Evolutionary conservation across 2,329 filamentous ascomycete species (phyloP).

Genomic region (Trichothecium sympodiale): DNA sequence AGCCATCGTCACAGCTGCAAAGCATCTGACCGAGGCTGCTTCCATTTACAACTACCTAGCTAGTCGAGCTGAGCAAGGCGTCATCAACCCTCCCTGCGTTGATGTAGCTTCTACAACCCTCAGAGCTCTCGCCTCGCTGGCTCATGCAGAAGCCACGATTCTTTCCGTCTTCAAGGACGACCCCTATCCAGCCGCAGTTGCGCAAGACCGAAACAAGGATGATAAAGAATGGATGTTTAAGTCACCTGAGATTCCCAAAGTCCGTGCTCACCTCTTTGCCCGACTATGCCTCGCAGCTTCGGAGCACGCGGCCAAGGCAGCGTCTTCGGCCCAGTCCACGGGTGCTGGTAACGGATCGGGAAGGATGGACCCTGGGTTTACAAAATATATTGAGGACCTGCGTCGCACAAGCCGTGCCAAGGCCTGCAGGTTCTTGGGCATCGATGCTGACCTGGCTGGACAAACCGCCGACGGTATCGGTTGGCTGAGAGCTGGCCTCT

Average conservation of each 20-base stretch:
- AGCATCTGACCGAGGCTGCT: slow-evolving; percentile 65
- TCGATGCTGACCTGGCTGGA: slow-evolving; percentile 75
- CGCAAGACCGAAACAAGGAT: slow-evolving; percentile 69
- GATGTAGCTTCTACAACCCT: slow-evolving; percentile 43
- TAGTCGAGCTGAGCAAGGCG: slow-evolving; percentile 36
- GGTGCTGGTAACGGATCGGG: slow-evolving; percentile 10
- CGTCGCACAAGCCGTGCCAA: slow-evolving; percentile 66
- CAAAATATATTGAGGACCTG: slow-evolving; percentile 67
- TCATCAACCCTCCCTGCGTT: slow-evolving; percentile 30
- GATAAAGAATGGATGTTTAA: slow-evolving; percentile 97
- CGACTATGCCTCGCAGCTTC: slow-evolving; percentile 77
- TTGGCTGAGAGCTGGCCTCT: slow-evolving; percentile 70
- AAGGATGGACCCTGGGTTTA: slow-evolving; percentile 53
- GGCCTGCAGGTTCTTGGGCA: slow-evolving; percentile 80
- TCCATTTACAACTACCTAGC: slow-evolving; percentile 66
- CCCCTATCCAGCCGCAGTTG: slow-evolving; percentile 73
- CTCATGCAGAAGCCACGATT: slow-evolving; percentile 79
- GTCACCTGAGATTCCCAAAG: slow-evolving; percentile 75
- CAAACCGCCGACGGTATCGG: slow-evolving; percentile 77
- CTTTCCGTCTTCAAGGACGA: slow-evolving; percentile 90
- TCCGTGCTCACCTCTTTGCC: slow-evolving; percentile 79
- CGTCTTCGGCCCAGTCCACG: slow-evolving; percentile 31
- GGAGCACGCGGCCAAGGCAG: slow-evolving; percentile 72
- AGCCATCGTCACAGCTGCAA: slow-evolving; percentile 64
- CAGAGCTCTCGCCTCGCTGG: slow-evolving; percentile 50